Percentiles rank a stretch among this genome's conserved stretches.
phyloP scores from a whole-genome alignment of 441 rosid genomes.

The Biscutella auriculata region DNA sequence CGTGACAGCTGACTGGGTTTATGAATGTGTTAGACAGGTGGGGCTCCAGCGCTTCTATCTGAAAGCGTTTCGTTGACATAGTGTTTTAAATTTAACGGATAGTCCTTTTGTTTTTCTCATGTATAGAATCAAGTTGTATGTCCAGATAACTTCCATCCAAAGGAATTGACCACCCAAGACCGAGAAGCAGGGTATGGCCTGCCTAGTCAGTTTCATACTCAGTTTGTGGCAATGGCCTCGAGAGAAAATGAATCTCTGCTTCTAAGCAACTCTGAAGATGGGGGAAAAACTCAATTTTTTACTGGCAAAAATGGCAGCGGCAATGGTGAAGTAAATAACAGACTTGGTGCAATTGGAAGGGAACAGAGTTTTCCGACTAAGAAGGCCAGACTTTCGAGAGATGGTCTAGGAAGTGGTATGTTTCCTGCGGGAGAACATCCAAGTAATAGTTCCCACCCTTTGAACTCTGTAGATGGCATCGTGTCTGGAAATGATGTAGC shows the following conservation, averaged over 20 bases:
- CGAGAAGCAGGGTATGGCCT: slow-evolving; percentile 51
- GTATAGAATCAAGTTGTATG: slow-evolving; percentile 65
- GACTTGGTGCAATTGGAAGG: slow-evolving; percentile 24
- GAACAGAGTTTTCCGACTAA: slow-evolving; percentile 29
- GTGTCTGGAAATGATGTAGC: slow-evolving; percentile 31
- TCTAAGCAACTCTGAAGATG: slow-evolving; percentile 37
- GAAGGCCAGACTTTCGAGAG: slow-evolving; percentile 41
- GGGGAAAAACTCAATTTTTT: slow-evolving; percentile 21
- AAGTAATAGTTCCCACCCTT: slow-evolving; percentile 22
- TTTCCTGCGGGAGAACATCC: slow-evolving; percentile 31
- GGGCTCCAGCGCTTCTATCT: slow-evolving; percentile 12
- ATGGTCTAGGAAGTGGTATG: slow-evolving; percentile 22
- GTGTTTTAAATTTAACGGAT: background rate
- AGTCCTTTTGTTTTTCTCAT: background rate
- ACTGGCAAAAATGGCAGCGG: slow-evolving; percentile 11
- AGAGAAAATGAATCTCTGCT: slow-evolving; percentile 43
- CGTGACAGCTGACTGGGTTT: slow-evolving; percentile 75
- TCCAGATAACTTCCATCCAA: slow-evolving; percentile 55
- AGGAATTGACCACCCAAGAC: slow-evolving; percentile 64
- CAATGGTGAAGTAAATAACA: slow-evolving; percentile 20
- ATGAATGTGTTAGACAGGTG: slow-evolving; percentile 89
- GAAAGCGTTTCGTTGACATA: background rate
- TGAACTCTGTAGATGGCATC: slow-evolving; percentile 23
- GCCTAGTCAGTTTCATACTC: slow-evolving; percentile 68
- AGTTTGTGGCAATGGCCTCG: slow-evolving; percentile 37